Conservation (phyloP, 164 flowering plant species). For the Piper longum region DNA sequence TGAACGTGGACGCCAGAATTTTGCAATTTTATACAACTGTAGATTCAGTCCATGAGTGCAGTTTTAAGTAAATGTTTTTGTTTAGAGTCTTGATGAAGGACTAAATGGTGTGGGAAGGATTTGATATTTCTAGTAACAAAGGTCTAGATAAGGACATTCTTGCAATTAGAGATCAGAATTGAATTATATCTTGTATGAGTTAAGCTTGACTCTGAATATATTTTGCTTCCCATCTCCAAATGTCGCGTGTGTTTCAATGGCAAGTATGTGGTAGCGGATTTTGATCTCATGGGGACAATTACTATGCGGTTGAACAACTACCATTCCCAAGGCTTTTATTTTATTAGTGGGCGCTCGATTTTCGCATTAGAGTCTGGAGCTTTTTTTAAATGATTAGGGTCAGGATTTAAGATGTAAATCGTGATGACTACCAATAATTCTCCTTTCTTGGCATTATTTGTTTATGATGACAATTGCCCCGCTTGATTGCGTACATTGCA, state of each 20-base stretch:
- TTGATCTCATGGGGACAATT: constrained; percentile 98
- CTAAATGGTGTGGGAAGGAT: background rate
- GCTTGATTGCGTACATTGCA: background rate
- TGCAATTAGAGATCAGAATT: background rate
- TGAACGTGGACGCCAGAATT: background rate
- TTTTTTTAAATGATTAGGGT: constrained; percentile 5
- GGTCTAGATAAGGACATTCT: too few relatives aligned
- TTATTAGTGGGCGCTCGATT: constrained; percentile 48
- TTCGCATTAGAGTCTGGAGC: constrained; percentile 80
- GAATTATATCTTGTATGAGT: background rate
- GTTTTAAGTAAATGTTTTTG: background rate
- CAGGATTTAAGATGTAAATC: constrained; percentile 18
- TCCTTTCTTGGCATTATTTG: too few relatives aligned
- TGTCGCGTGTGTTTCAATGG: background rate
- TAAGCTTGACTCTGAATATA: background rate
- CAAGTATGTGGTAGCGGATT: constrained; percentile 55
- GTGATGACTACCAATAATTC: background rate
- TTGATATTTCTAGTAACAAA: background rate
- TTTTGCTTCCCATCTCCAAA: background rate
- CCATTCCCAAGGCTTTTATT: constrained; percentile 42
- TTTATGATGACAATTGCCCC: background rate
- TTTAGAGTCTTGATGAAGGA: background rate
- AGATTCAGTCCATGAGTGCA: too few relatives aligned
- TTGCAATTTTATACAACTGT: background rate
- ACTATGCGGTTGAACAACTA: constrained; percentile 66